Percentiles rank a stretch among this genome's conserved stretches.
phyloP scores from a whole-genome alignment of 495 filamentous ascomycete species.

The Hyaloscypha finlandica region DNA sequence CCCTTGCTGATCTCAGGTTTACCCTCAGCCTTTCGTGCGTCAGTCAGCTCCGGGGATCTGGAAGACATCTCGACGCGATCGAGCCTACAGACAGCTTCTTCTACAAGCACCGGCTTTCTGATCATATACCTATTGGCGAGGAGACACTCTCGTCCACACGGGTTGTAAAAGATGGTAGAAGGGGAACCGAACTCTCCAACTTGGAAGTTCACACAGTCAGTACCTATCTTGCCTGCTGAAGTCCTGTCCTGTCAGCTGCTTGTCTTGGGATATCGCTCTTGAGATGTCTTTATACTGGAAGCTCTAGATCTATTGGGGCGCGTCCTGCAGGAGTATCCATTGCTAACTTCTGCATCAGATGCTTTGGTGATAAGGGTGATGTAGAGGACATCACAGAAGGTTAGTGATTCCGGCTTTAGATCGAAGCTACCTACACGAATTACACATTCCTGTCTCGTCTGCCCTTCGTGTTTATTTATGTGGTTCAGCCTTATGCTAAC shows the following conservation, averaged over 20 bases:
- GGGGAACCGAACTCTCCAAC: conserved; percentile 90
- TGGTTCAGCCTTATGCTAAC: neutral
- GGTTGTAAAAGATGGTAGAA: conserved; percentile 82
- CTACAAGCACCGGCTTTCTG: conserved; percentile 2
- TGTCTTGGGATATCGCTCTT: neutral
- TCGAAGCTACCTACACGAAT: neutral
- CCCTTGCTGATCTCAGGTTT: conserved; percentile 23
- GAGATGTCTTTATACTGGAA: neutral
- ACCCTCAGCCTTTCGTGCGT: conserved; percentile 29
- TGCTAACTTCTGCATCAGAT: conserved; percentile 55
- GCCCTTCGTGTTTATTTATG: neutral
- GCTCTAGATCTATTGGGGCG: neutral
- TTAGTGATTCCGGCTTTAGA: conserved; percentile 41
- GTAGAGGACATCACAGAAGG: conserved; percentile 99
- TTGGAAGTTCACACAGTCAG: conserved; percentile 99
- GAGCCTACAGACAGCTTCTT: conserved; percentile 17
- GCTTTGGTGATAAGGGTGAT: conserved; percentile 99
- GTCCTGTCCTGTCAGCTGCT: neutral
- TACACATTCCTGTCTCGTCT: neutral
- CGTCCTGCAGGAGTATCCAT: neutral
- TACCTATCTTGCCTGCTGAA: conserved; percentile 34
- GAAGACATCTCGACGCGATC: conserved; percentile 21
- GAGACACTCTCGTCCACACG: conserved; percentile 31
- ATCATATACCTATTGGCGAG: conserved; percentile 23
- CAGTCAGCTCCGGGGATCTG: conserved; percentile 3